Percentiles rank a stretch among this genome's conserved stretches.
Evolutionary conservation across 306 rosid species (phyloP).

Genomic region (Rosa persica): DNA sequence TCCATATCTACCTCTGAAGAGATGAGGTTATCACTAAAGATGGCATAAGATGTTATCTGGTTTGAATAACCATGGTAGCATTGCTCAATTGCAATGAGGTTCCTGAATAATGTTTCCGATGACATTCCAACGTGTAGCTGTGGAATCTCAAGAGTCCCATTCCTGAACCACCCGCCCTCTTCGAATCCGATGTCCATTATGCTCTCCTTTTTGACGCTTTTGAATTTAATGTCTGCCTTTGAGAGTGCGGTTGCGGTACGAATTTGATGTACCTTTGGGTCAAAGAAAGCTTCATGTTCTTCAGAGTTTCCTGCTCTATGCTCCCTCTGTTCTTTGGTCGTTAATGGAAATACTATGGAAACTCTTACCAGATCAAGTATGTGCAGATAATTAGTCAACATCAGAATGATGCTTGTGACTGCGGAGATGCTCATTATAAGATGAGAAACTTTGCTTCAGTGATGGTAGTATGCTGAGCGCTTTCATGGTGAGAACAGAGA

Average conservation of each 20-base stretch:
- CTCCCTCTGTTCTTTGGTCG: no score
- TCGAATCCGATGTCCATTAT: constrained; percentile 6
- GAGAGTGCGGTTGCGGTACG: not conserved
- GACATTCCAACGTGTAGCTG: constrained; percentile 4
- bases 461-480: not conserved
- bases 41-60: constrained; percentile 19
- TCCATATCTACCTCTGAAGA: constrained; percentile 3
- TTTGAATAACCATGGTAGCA: constrained; percentile 1
- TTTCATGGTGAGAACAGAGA: not conserved
- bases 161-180: not conserved
- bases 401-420: rapidly evolving
- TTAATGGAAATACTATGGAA: not conserved
- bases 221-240: not conserved
- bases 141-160: constrained; percentile 14
- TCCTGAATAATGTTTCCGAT: constrained; percentile 11
- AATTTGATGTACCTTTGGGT: not conserved
- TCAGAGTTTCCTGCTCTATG: no score
- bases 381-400: not conserved
- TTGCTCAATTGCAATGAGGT: constrained; percentile 15
- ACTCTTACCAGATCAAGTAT: constrained; percentile 1
- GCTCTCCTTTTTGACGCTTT: not conserved
- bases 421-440: not conserved
- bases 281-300: not conserved
- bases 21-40: constrained; percentile 22
- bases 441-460: not conserved